A percentile compares a stretch with the other conserved stretches of the same genome.
Evolutionary conservation across 1,139 yeast species (phyloP).

Genomic region (Yamadazyma membranifaciens): DNA sequence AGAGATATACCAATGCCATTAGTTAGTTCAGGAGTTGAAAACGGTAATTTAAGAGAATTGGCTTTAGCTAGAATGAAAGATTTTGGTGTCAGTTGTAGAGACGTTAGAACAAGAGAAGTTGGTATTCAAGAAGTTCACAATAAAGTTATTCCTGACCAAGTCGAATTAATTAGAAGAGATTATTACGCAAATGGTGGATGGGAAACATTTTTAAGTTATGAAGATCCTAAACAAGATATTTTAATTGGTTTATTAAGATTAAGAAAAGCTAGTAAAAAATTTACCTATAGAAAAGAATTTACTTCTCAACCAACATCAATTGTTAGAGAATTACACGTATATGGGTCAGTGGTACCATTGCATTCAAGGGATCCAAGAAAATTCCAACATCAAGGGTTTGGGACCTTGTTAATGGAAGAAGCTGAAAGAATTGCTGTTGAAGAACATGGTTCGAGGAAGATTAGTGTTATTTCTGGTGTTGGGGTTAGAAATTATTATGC

Average conservation of each 20-base stretch:
- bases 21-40: conserved; percentile 97
- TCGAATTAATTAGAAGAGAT: conserved; percentile 91
- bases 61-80: conserved; percentile 98
- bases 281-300: conserved; percentile 89
- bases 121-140: conserved; percentile 99
- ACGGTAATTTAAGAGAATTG: conserved; percentile 92
- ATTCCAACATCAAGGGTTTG: conserved; percentile 99
- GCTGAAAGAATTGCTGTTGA: conserved; percentile 94
- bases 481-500: conserved; percentile 97
- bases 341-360: conserved; percentile 95
- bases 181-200: conserved; percentile 98
- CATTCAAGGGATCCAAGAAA: conserved; percentile 98
- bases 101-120: conserved; percentile 97
- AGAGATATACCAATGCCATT: conserved; percentile 99
- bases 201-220: conserved; percentile 96
- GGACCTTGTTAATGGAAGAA: conserved; percentile 96
- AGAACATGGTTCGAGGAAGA: conserved; percentile 90
- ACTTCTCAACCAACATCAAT: conserved; percentile 82
- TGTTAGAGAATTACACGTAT: conserved; percentile 94
- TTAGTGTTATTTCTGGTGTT: conserved; percentile 94
- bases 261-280: conserved; percentile 84
- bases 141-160: conserved; percentile 96
- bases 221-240: conserved; percentile 96
- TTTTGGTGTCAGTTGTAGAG: conserved; percentile 94
- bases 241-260: conserved; percentile 86